Evolutionary conservation across 2,329 filamentous ascomycete genomes (phyloP), one percentile per base, ranked within the genome.

Genomic region (Didymosphaeria variabile): DNA sequence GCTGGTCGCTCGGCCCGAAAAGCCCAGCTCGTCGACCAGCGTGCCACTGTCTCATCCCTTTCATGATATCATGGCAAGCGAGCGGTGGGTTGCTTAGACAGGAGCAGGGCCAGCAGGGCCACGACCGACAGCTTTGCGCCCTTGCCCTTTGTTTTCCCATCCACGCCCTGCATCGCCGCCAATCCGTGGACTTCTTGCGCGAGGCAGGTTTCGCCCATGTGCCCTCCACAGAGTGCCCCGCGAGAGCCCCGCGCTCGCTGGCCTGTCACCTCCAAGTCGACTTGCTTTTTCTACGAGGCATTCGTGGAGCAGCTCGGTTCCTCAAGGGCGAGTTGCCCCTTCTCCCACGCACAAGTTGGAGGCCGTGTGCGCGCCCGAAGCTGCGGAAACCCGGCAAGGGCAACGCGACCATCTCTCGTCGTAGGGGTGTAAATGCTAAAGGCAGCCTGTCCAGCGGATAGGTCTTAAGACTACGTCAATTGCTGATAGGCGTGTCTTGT

Each of bases 31-130:
- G 47, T 66, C 66, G 59, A 64, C 64, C 68, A 67, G 52, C 45
- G 26, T n/a, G 63, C 64, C 64, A 57, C 57, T 57, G 70, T 72
- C 70, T 73, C 68, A 73, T 40, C 47, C 38, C 52, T 45, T 45
- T 34, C 5, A 54, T 44, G 51, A 52, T 17, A 38, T 42, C 51
- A 55, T 62, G 29, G 38, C 15, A 40, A 62, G 45, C 57, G 52
- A 58, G 45, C 50, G 54, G 46, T 52, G 47, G 49, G 60, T 36
- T 57, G 57, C 62, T 62, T 60, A 60, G 60, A 62, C 62, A 58
- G 34, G 31, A 40, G 49, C 12, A 34, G 52, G 49, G 31, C 56
- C 55, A 40, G 49, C 12, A 34, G 52, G 49, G 31, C 56, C 55
- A 29, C 26, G 26, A 53, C 50, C 44, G 53, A 42, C 56, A 50